phyloP scores from a whole-genome alignment of 78 protist genomes.

The Planoprotostelium fungivorum region DNA sequence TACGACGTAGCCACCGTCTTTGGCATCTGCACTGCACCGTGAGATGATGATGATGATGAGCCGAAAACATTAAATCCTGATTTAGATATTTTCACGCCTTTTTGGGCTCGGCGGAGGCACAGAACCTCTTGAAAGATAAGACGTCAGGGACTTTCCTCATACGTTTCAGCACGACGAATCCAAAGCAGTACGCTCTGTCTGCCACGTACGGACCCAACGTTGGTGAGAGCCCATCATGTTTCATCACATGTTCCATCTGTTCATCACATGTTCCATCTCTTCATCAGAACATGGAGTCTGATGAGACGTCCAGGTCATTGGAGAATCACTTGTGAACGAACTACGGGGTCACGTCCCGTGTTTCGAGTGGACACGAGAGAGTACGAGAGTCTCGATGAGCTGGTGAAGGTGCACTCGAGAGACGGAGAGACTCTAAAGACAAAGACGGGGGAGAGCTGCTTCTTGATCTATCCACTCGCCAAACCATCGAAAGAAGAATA shows the following conservation, averaged over 20 bases:
- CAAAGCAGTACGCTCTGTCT: background rate
- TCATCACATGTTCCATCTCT: background rate
- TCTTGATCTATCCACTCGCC: background rate
- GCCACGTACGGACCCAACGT: background rate
- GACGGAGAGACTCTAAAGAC: background rate
- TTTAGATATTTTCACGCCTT: background rate
- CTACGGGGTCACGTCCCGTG: background rate
- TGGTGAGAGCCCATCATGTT: background rate
- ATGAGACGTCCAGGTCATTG: background rate
- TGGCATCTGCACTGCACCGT: background rate
- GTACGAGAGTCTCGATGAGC: background rate
- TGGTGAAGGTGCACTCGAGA: background rate
- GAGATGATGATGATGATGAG: background rate
- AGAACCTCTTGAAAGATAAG: background rate
- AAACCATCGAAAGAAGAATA: too few relatives aligned
- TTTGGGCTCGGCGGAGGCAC: background rate
- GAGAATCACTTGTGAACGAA: background rate
- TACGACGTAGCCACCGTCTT: background rate
- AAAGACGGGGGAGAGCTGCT: background rate
- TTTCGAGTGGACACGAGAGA: background rate
- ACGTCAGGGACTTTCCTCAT: background rate
- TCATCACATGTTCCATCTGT: too few relatives aligned
- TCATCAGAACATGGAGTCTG: too few relatives aligned
- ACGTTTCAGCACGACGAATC: background rate
- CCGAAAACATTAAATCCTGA: background rate